Percentiles rank a stretch among this genome's conserved stretches.
Evolutionary conservation across 257 asterid species (phyloP).

Genomic region (Gardenia jasminoides): DNA sequence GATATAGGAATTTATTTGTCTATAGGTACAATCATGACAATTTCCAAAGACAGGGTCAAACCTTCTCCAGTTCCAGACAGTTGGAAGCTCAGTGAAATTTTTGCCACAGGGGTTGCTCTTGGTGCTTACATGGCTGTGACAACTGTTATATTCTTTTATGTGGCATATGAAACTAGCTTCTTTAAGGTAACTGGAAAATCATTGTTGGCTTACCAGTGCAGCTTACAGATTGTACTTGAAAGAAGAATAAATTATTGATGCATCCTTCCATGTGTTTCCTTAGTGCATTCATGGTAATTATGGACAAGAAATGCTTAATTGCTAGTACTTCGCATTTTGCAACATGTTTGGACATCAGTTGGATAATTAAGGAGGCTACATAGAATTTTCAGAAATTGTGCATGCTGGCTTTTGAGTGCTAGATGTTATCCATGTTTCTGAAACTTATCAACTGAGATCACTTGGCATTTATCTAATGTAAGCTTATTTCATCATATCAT

Average conservation of each 20-base stretch:
- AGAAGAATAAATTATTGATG: not conserved
- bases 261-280: not conserved
- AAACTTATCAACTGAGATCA: not conserved
- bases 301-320: not conserved
- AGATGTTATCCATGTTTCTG: not conserved
- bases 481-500: not conserved
- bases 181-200: slow-evolving; percentile 33
- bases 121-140: slow-evolving; percentile 40
- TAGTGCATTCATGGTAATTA: not conserved
- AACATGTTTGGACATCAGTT: not conserved
- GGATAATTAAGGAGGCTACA: not conserved
- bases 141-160: slow-evolving; percentile 52
- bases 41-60: slow-evolving; percentile 42
- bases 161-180: slow-evolving; percentile 46
- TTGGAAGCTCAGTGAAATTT: slow-evolving; percentile 46
- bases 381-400: no score
- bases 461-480: not conserved
- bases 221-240: not conserved
- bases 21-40: slow-evolving; percentile 46
- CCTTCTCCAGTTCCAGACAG: slow-evolving; percentile 48
- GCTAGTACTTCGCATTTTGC: no score
- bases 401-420: not conserved
- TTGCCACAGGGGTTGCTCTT: slow-evolving; percentile 37
- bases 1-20: not conserved
- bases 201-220: not conserved